These are phyloP conservation scores for Capronia coronata DNA, from an alignment of 2,329 filamentous ascomycete genomes.

Conservation along the genomic window DNA sequence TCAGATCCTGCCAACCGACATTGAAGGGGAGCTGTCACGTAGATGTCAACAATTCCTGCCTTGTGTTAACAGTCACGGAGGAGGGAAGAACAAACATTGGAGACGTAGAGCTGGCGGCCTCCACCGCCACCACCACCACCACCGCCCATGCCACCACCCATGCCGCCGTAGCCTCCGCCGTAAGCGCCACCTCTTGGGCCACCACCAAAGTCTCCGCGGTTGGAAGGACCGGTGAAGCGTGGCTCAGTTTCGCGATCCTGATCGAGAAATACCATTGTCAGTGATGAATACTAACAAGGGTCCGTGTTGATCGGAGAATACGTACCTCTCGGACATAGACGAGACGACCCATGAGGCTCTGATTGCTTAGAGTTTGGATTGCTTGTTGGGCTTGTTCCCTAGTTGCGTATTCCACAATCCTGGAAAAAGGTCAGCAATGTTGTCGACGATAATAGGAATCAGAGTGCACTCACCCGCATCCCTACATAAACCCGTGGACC, in stretches of 20 bases:
- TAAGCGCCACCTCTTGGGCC: conserved; percentile 56
- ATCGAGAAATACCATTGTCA: conserved; percentile 1
- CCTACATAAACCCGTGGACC: conserved; percentile 89
- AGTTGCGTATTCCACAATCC: conserved; percentile 99
- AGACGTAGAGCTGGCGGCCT: conserved; percentile 89
- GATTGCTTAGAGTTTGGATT: conserved; percentile 96
- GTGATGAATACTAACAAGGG: not conserved
- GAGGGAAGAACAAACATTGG: conserved; percentile 74
- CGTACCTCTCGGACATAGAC: conserved; percentile 95
- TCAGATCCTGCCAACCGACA: conserved; percentile 97
- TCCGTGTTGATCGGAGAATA: not conserved
- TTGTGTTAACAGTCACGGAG: conserved; percentile 29
- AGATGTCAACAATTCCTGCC: conserved; percentile 35
- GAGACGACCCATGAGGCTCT: conserved; percentile 95
- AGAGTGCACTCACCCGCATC: conserved; percentile 81
- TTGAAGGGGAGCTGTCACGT: conserved; percentile 79
- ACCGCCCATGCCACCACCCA: conserved; percentile 43
- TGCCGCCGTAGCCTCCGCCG: conserved; percentile 47
- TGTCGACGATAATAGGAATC: not conserved
- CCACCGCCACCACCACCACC: conserved; percentile 48
- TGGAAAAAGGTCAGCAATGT: conserved; percentile 35
- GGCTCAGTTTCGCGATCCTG: conserved; percentile 97
- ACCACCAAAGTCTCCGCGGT: conserved; percentile 53
- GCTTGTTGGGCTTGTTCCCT: conserved; percentile 98
- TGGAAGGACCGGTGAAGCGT: conserved; percentile 76